These are phyloP conservation scores for Schizosaccharomyces pombe DNA, from an alignment of 805 yeast genomes.

Conservation along the genomic window DNA sequence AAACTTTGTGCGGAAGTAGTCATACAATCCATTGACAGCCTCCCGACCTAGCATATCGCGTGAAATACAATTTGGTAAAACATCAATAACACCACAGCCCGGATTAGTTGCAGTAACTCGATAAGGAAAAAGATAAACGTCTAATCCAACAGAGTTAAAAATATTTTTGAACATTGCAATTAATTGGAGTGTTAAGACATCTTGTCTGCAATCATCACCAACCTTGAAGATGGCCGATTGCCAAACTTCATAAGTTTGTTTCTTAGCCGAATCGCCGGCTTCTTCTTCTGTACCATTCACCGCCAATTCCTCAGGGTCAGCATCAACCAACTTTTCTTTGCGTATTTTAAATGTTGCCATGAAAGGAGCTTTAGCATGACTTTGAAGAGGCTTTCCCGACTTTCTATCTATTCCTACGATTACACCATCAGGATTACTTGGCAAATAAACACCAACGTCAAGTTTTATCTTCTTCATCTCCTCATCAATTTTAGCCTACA, in stretches of 20 bases:
- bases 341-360: conserved; percentile 83
- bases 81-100: conserved; percentile 97
- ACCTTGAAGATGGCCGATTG: conserved; percentile 74
- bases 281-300: background rate
- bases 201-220: conserved; percentile 97
- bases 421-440: conserved; percentile 91
- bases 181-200: conserved; percentile 75
- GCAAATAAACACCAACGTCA: conserved; percentile 68
- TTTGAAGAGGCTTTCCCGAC: conserved; percentile 83
- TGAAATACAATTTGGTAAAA: conserved; percentile 78
- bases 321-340: conserved; percentile 11
- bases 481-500: conserved; percentile 53
- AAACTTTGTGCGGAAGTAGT: conserved; percentile 72
- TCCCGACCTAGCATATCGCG: conserved; percentile 98
- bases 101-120: conserved; percentile 97
- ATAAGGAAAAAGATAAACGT: conserved; percentile 75
- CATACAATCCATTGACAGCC: conserved; percentile 90
- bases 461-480: conserved; percentile 66
- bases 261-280: background rate
- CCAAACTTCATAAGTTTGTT: conserved; percentile 21
- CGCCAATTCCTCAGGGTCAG: background rate
- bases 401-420: conserved; percentile 75
- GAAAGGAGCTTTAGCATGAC: conserved; percentile 97
- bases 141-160: conserved; percentile 72
- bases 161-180: conserved; percentile 78